Conservation (phyloP, 2,329 filamentous ascomycete genomes). For the Apiospora malaysiana region DNA sequence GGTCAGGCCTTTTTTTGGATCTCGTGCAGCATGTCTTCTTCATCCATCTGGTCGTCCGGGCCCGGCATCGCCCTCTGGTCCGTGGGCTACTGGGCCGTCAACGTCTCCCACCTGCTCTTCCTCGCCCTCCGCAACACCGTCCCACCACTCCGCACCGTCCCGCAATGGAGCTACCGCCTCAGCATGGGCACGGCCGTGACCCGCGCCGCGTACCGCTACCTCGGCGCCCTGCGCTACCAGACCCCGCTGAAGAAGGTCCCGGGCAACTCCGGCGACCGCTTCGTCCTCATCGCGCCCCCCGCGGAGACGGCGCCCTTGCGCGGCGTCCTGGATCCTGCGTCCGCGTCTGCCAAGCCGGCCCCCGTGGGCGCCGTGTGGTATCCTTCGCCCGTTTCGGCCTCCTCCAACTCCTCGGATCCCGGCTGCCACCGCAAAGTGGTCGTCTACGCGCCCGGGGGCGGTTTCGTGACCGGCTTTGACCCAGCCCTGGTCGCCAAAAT, state of each 20-base stretch:
- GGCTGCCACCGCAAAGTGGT: neutral
- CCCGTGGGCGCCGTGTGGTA: constrained; percentile 29
- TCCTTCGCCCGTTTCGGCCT: neutral
- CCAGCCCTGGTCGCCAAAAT: constrained; percentile 14
- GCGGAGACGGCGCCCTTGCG: constrained; percentile 13
- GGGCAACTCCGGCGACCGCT: constrained; percentile 26
- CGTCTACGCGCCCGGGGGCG: constrained; percentile 27
- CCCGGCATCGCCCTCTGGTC: constrained; percentile 26
- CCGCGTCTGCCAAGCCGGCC: constrained; percentile 25
- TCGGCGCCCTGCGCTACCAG: constrained; percentile 25
- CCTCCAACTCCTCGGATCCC: neutral
- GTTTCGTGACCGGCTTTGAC: constrained; percentile 29
- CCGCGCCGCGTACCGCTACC: constrained; percentile 25
- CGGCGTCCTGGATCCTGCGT: constrained; percentile 25
- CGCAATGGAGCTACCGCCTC: constrained; percentile 27
- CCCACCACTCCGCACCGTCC: constrained; percentile 28
- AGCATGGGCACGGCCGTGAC: constrained; percentile 25
- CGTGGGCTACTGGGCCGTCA: constrained; percentile 12
- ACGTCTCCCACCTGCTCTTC: constrained; percentile 20
- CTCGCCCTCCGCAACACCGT: constrained; percentile 27
- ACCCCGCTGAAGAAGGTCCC: constrained; percentile 25
- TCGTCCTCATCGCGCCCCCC: constrained; percentile 26
- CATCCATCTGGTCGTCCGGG: constrained; percentile 25
- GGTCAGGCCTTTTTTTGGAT: neutral
- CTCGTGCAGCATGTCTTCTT: neutral